Evolutionary conservation across 345 rosid species (phyloP), one percentile per base, ranked within the genome.

Genomic region (Acer yangbiense): DNA sequence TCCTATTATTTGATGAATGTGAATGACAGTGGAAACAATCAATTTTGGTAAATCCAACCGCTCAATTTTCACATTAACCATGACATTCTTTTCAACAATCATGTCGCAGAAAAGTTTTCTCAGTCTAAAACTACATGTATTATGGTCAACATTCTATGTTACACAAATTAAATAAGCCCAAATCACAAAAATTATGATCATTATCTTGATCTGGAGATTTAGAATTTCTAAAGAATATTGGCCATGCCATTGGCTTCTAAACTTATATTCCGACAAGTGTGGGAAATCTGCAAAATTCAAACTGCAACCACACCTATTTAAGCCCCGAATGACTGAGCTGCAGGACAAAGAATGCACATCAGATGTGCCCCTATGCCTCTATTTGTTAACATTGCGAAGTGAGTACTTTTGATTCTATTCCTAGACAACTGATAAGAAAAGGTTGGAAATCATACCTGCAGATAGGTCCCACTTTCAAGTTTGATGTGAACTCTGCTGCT

Each of bases 391-490:
- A 48, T 6, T 32, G 20, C 9, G 10, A 16, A 17, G 6, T 14
- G 69, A 43, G 32, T 68, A 43, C 35, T 44, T 46, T 65, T 12
- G 0, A 20, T 55, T 72, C 21, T 35, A 14, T 65, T 72, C 61
- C 67, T 10, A 16, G 27, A 27, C 41, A 73, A 66, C 35, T 23
- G 29, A 21, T 68, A 2, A 27, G 1, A 74, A 72, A 74, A 39
- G 35, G 23, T 55, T 14, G 29, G 48, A 69, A 43, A 72, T 60
- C 25, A 50, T 76, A 88, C 93, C 93, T 90, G 93, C 78, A 91
- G 77, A 83, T 91, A 91, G 64, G 84, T 65, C 17, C 96, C 96
- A 68, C 76, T 82, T 58, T 74, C 71, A 60, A 84, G 86, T 83
- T 84, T 90, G 67, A 91, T 74, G 67, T 90, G 93, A 74, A 90